Evolutionary conservation across 179 eudicot genomes (phyloP).

Genomic region (Vitellaria paradoxa): DNA sequence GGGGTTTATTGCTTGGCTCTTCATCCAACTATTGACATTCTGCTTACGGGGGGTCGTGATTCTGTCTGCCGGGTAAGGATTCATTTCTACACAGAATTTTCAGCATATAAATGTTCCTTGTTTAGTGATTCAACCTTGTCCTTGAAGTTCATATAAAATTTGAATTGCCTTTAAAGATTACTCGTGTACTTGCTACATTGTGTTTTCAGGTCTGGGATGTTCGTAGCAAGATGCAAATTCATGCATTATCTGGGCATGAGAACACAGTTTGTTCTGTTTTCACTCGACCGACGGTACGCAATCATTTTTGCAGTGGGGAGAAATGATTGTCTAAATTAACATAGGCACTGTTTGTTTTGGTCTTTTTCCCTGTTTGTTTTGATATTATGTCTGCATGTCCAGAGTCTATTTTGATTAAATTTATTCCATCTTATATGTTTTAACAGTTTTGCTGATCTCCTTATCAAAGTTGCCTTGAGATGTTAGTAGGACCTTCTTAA

Average conservation of each 20-base stretch:
- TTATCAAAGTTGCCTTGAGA: too few relatives aligned
- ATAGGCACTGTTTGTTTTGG: neutral
- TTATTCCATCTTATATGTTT: too few relatives aligned
- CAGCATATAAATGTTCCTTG: neutral
- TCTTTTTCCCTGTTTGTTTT: neutral
- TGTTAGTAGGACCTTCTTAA: too few relatives aligned
- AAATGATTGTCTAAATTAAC: constrained; percentile 6
- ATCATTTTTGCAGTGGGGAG: neutral
- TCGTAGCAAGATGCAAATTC: constrained; percentile 87
- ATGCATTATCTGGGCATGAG: constrained; percentile 87
- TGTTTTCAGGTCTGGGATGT: constrained; percentile 91
- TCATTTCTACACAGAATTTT: neutral
- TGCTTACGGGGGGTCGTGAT: constrained; percentile 97
- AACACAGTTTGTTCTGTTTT: constrained; percentile 97
- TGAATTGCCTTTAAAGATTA: neutral
- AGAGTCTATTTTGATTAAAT: too few relatives aligned
- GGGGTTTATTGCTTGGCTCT: constrained; percentile 96
- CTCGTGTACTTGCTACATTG: neutral
- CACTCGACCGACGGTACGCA: constrained; percentile 79
- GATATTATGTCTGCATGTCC: too few relatives aligned
- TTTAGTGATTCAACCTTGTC: neutral
- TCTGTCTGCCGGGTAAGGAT: constrained; percentile 89
- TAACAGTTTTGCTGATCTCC: too few relatives aligned
- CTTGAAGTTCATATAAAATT: neutral
- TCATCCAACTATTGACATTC: constrained; percentile 91